These are phyloP conservation scores for Pythium sp. DNA, from an alignment of 352 stramenopile species.

Conservation along the genomic window DNA sequence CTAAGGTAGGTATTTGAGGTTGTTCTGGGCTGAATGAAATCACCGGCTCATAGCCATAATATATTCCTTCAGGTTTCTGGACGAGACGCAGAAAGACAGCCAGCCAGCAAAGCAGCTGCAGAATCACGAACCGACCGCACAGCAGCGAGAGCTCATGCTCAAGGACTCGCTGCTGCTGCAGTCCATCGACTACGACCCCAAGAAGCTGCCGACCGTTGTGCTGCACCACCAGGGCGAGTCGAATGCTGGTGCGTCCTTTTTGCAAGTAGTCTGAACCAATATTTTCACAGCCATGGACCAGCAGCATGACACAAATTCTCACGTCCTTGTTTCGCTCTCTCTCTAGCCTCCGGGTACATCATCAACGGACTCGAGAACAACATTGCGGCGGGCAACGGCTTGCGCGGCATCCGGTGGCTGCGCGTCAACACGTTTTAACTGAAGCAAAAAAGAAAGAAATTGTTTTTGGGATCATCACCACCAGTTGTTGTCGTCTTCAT, in stretches of 20 bases:
- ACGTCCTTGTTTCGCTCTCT: background rate
- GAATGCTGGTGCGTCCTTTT: conserved; percentile 38
- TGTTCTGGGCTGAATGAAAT: background rate
- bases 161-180: conserved; percentile 65
- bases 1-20: conserved; percentile 29
- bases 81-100: conserved; percentile 21
- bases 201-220: conserved; percentile 68
- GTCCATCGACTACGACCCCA: conserved; percentile 61
- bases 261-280: background rate
- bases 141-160: conserved; percentile 39
- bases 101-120: conserved; percentile 5
- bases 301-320: background rate
- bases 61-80: conserved; percentile 14
- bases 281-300: background rate
- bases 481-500: background rate
- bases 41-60: too few relatives aligned
- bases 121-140: conserved; percentile 12
- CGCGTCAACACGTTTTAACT: conserved; percentile 65
- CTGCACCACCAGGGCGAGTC: conserved; percentile 74
- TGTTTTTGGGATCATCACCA: background rate
- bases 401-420: conserved; percentile 79
- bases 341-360: conserved; percentile 60
- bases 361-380: conserved; percentile 87
- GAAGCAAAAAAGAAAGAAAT: background rate
- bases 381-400: conserved; percentile 70